These are phyloP conservation scores for Microdochium trichocladiopsis DNA, from an alignment of 2,329 filamentous ascomycete species.

Conservation along the genomic window DNA sequence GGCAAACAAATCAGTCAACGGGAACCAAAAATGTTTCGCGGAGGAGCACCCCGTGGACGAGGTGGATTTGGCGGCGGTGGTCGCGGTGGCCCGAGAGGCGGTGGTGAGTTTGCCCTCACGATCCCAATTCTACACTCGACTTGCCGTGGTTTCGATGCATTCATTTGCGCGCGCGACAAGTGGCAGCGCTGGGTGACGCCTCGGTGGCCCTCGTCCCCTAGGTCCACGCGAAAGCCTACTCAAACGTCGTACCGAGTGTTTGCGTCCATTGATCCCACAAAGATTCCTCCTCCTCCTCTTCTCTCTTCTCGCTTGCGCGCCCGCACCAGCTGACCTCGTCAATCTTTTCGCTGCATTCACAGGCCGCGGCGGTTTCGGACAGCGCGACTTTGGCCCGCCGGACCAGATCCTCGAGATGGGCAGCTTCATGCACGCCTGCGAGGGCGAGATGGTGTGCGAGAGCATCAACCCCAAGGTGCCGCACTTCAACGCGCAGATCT, in stretches of 20 bases:
- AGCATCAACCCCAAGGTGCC: slow-evolving; percentile 93
- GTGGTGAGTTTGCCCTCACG: slow-evolving; percentile 14
- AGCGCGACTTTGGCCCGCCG: slow-evolving; percentile 24
- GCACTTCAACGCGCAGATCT: slow-evolving; percentile 98
- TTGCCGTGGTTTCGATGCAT: not conserved
- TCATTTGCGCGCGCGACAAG: not conserved
- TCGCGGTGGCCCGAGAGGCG: slow-evolving; percentile 12
- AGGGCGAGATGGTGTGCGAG: slow-evolving; percentile 97
- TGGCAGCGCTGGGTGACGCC: no score
- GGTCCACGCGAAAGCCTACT: no score
- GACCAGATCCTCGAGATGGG: slow-evolving; percentile 65
- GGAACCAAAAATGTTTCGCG: slow-evolving; percentile 15
- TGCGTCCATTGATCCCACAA: no score
- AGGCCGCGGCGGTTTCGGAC: slow-evolving; percentile 24
- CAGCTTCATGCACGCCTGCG: slow-evolving; percentile 85
- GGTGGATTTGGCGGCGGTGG: slow-evolving; percentile 16
- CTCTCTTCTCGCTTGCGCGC: no score
- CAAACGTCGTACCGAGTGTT: no score
- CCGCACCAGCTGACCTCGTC: no score
- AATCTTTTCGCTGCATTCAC: not conserved
- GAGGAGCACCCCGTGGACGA: slow-evolving; percentile 24
- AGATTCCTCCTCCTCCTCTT: no score
- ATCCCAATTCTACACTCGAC: not conserved
- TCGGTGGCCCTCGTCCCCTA: no score
- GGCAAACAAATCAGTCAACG: not conserved